Evolutionary conservation across 345 rosid genomes (phyloP).

Genomic region (Bruguiera parviflora): DNA sequence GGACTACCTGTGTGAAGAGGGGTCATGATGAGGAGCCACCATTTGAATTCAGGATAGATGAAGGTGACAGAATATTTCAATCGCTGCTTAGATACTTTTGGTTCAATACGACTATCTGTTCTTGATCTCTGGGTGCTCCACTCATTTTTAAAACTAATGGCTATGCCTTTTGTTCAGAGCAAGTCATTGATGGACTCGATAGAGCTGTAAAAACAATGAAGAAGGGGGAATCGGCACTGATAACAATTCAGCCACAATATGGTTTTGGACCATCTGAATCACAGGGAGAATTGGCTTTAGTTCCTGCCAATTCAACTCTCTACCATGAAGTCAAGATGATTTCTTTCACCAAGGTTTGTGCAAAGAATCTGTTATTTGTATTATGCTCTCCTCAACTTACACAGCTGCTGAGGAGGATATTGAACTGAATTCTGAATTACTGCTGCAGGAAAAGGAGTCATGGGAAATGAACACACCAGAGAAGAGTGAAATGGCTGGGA

Average conservation of each 20-base stretch:
- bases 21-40: slow-evolving; percentile 61
- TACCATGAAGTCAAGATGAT: slow-evolving; percentile 71
- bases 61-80: slow-evolving; percentile 40
- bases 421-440: background rate
- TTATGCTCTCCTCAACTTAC: background rate
- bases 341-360: slow-evolving; percentile 62
- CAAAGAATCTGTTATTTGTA: background rate
- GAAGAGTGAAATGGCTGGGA: slow-evolving; percentile 81
- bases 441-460: slow-evolving; percentile 74
- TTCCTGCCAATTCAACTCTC: slow-evolving; percentile 79
- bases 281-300: slow-evolving; percentile 64
- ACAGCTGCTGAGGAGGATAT: background rate
- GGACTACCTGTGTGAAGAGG: slow-evolving; percentile 66
- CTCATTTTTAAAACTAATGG: too few species aligned
- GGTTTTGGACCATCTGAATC: slow-evolving; percentile 75
- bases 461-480: slow-evolving; percentile 94
- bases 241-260: slow-evolving; percentile 75
- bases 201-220: slow-evolving; percentile 77
- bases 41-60: slow-evolving; percentile 81
- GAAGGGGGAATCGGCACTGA: slow-evolving; percentile 76
- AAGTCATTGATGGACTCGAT: slow-evolving; percentile 92
- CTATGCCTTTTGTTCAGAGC: slow-evolving; percentile 38
- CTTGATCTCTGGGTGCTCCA: background rate
- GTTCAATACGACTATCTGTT: background rate
- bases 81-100: background rate